Conservation (phyloP, 768 basidiomycete genomes). For the Hirschioporus abietinus region DNA sequence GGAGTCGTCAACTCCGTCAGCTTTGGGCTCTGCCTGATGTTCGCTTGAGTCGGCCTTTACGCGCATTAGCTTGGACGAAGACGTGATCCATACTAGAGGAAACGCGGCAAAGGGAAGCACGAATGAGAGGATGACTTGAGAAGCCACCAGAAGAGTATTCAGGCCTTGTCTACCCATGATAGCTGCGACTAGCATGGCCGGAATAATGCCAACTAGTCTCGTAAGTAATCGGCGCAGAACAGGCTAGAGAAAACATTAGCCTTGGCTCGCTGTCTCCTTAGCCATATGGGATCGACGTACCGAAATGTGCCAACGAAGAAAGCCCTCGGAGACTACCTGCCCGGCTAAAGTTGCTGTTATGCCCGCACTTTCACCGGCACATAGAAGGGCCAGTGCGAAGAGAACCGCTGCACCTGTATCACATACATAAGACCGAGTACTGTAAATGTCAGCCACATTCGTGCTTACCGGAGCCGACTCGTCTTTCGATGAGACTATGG, state of each 20-base stretch:
- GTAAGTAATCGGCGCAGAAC: slow-evolving; percentile 38
- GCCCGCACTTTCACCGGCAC: slow-evolving; percentile 43
- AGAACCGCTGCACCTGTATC: slow-evolving; percentile 33
- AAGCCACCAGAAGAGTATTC: slow-evolving; percentile 42
- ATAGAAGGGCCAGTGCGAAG: slow-evolving; percentile 42
- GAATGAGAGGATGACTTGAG: slow-evolving; percentile 42
- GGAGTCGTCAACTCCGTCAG: slow-evolving; percentile 13
- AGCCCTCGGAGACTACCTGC: slow-evolving; percentile 45
- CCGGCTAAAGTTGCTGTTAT: slow-evolving; percentile 45
- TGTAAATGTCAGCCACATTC: background rate
- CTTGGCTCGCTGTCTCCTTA: background rate
- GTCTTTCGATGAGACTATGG: slow-evolving; percentile 32
- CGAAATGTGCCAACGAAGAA: slow-evolving; percentile 42
- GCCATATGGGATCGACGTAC: slow-evolving; percentile 12
- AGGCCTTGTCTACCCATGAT: slow-evolving; percentile 38
- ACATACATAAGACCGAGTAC: background rate
- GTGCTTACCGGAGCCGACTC: slow-evolving; percentile 32
- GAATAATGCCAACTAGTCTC: slow-evolving; percentile 39
- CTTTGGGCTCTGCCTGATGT: background rate
- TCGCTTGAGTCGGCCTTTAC: slow-evolving; percentile 15
- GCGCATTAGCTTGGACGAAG: slow-evolving; percentile 29
- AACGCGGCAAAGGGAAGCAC: slow-evolving; percentile 43
- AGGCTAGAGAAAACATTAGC: slow-evolving; percentile 16
- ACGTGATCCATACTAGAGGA: slow-evolving; percentile 35
- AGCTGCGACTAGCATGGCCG: slow-evolving; percentile 38